phyloP scores from a whole-genome alignment of 2,329 filamentous ascomycete species.

The Orbilia ellipsospora region DNA sequence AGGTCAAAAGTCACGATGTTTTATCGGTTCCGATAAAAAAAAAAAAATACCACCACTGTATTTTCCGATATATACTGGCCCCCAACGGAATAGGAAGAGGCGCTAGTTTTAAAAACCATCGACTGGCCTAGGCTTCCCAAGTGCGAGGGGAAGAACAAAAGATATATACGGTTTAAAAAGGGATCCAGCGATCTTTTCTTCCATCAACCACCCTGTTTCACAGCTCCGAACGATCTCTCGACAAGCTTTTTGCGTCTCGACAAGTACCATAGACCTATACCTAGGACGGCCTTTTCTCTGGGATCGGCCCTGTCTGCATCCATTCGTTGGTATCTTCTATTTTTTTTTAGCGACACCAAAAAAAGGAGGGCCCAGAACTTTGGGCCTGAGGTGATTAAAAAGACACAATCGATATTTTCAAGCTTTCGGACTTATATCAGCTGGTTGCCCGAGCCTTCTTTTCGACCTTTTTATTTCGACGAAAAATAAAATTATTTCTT shows the following conservation, averaged over 20 bases:
- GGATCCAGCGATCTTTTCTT: slow-evolving; percentile 3
- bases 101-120: slow-evolving; percentile 5
- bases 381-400: slow-evolving; percentile 17
- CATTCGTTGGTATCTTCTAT: slow-evolving; percentile 27
- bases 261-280: slow-evolving; percentile 25
- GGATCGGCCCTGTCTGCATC: slow-evolving; percentile 53
- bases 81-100: slow-evolving; percentile 34
- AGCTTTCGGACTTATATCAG: slow-evolving; percentile 14
- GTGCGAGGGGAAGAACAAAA: slow-evolving; percentile 7
- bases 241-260: slow-evolving; percentile 13
- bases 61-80: slow-evolving; percentile 22
- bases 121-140: slow-evolving; percentile 11
- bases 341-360: slow-evolving; percentile 37
- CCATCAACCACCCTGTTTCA: slow-evolving; percentile 12
- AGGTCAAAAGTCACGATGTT: slow-evolving; percentile 31
- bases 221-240: neutral
- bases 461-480: neutral
- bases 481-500: neutral
- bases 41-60: slow-evolving; percentile 4
- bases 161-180: slow-evolving; percentile 14
- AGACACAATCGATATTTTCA: neutral
- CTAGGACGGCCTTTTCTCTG: slow-evolving; percentile 20
- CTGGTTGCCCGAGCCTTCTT: slow-evolving; percentile 10
- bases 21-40: slow-evolving; percentile 35
- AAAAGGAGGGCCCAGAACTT: slow-evolving; percentile 32